Base-by-base conservation (phyloP, 2,329 filamentous ascomycete genomes). In the Stachybotrys chartarum region DNA sequence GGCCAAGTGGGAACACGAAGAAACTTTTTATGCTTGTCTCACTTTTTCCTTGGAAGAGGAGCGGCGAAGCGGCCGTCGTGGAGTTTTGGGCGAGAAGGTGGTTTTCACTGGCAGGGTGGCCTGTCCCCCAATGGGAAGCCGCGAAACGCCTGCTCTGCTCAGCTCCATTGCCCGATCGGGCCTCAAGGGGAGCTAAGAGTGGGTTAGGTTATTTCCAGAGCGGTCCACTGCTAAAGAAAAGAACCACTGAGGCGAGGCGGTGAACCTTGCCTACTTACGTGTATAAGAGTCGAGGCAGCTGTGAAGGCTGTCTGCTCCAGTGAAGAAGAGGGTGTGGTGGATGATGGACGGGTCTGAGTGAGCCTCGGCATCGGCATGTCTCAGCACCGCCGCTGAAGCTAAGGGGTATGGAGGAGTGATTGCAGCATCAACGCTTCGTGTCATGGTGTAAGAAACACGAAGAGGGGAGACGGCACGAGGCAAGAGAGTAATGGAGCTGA, bases 21-120 rank as follows among this genome's bases (percentile, higher is more conserved):
- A 42, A 42, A 58, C 58, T 44, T 11, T 57, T 61, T 54, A 59
- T 61, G 62, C 52, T 52, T 64, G 63, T 66, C 63, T 66, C 63
- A 64, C 52, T 60, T 61, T 56, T 51, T 58, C 56, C 58, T 42
- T 42, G 50, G 50, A 52, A 52, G 32, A 52, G 18, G 18, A 30
- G 50, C 31, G 50, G 50, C 50, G 50, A 32, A 52, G 50, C 30
- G 50, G 35, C 50, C 35, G 18, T 32, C 17, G 31, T 16, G 32
- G 16, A 35, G 49, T 51, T n/a, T 31, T 35, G 8, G 50, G n/a
- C 32, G 18, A 17, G 10, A 47, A 10, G 45, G 16, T n/a, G 45
- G 45, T 42, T 10, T 10, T 42, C 14, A 10, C 8, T 10, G 14
- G 35, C 35, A 10, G 8, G 35, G 35, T 42, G 10, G 35, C 14